These are phyloP conservation scores for Pleoardoris graminearum DNA, from an alignment of 2,329 filamentous ascomycete species.

Conservation along the genomic window DNA sequence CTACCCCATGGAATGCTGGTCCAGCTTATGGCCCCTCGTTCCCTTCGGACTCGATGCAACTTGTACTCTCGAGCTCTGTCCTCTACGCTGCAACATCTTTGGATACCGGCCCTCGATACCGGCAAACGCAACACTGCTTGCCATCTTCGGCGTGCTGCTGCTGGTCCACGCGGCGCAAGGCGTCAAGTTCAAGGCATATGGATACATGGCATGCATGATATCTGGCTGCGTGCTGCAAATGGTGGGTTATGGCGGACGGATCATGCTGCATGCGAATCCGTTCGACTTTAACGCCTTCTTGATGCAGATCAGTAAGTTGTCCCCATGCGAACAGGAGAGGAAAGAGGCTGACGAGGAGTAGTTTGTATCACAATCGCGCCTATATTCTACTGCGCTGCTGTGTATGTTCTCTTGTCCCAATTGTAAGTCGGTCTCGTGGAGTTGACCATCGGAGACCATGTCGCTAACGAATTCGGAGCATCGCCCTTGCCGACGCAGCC, in stretches of 20 bases:
- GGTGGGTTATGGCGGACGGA: constrained; percentile 13
- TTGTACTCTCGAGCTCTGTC: constrained; percentile 16
- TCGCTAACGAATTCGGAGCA: too few relatives aligned
- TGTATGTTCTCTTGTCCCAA: constrained; percentile 14
- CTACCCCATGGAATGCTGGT: too few relatives aligned
- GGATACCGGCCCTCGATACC: constrained; percentile 11
- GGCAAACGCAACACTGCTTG: constrained; percentile 9
- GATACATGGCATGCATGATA: constrained; percentile 4
- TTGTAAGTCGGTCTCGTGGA: constrained; percentile 13
- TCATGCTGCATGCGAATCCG: constrained; percentile 16
- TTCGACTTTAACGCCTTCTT: constrained; percentile 19
- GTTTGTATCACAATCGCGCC: constrained; percentile 18
- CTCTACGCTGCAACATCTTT: constrained; percentile 8
- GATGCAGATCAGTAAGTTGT: constrained; percentile 12
- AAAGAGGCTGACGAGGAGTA: not conserved
- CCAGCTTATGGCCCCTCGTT: too few relatives aligned
- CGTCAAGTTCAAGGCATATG: constrained; percentile 5
- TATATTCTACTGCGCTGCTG: constrained; percentile 17
- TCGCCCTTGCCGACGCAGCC: not conserved
- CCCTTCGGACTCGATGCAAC: constrained; percentile 10
- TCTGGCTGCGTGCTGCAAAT: constrained; percentile 12
- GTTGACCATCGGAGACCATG: too few relatives aligned
- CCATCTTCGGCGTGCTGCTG: constrained; percentile 8
- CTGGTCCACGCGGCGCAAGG: constrained; percentile 10
- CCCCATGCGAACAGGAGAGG: not conserved